These are phyloP conservation scores for Amanita subjunquillea DNA, from an alignment of 768 basidiomycete species.

Conservation along the genomic window DNA sequence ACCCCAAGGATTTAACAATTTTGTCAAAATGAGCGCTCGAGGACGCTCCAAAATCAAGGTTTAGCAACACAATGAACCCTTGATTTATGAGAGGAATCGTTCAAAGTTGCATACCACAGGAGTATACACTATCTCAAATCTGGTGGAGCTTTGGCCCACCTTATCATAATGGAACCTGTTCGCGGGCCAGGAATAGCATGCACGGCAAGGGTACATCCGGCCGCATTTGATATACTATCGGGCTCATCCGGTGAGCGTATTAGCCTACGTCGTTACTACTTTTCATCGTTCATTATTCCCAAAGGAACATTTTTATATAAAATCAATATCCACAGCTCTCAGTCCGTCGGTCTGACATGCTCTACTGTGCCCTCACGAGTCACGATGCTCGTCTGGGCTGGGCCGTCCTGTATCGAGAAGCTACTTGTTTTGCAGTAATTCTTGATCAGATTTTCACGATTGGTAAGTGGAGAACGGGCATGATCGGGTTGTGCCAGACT, in stretches of 20 bases:
- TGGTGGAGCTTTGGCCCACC: not conserved
- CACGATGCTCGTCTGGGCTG: not conserved
- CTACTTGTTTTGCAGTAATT: not conserved
- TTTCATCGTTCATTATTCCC: not conserved
- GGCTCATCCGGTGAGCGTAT: not conserved
- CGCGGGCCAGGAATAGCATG: not conserved
- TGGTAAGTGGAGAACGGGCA: not conserved
- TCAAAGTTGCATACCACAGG: not conserved
- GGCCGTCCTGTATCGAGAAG: not conserved
- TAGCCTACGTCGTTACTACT: not conserved
- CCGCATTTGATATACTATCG: not conserved
- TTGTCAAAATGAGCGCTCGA: not conserved
- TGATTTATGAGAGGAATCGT: not conserved
- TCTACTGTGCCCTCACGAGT: no score
- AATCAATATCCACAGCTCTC: no score
- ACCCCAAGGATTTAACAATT: not conserved
- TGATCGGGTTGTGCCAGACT: slow-evolving; percentile 1
- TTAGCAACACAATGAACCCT: not conserved
- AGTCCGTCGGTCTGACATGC: no score
- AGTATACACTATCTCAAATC: not conserved
- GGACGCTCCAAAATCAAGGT: not conserved
- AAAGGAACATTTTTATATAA: not conserved
- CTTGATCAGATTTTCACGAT: not conserved
- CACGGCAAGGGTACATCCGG: not conserved
- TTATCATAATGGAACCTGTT: not conserved